Evolutionary conservation across 1,284 basidiomycete genomes (phyloP), one percentile per base, ranked within the genome.

Genomic region (Trichosporon coremiiforme): DNA sequence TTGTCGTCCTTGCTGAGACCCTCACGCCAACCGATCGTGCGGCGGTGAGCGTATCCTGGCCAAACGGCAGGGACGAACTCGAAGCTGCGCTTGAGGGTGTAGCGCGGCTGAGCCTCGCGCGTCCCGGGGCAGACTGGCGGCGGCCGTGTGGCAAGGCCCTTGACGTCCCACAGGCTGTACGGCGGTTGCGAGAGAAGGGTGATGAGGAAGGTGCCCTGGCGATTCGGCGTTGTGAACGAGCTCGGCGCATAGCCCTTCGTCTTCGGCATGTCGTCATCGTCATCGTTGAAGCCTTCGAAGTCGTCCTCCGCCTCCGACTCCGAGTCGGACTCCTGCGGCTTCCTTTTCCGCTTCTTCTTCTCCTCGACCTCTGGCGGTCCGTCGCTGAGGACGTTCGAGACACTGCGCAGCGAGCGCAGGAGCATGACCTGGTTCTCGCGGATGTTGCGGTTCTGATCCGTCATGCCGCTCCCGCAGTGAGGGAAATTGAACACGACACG

Each of bases 401-500:
- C 91, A 10, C 91, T 92, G 17, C 89, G 87, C 64, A 99, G 84
- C 79, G 98, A 97, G 1, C 89, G 89, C 25, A 98, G 86, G 20
- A 99, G 84, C n/a, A 98, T 86, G 22, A 90, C 79, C 80, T 99
- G 96, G 82, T 99, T 98, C 10, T 91, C 90, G 13, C 93, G 85
- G 70, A 99, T 91, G 82, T 98, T 99, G 66, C 96, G 89, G 77
- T 95, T 91, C 84, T 96, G 94, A 80, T 99, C 94, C 60, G 93
- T 89, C 75, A 98, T 96, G 0, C 95, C 94, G 88, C 76, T 77
- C 91, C 95, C 95, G 76, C 91, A 91, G 85, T 99, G 96, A 66
- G 96, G 96, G 77, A 98, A 99, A 80, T 98, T 98, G 89, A 94
- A 98, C 25, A 94, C 90, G 69, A 98, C 88, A 68, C 83, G 88